Conservation (phyloP, 169 alveolate species). For the Plasmodium inui region DNA sequence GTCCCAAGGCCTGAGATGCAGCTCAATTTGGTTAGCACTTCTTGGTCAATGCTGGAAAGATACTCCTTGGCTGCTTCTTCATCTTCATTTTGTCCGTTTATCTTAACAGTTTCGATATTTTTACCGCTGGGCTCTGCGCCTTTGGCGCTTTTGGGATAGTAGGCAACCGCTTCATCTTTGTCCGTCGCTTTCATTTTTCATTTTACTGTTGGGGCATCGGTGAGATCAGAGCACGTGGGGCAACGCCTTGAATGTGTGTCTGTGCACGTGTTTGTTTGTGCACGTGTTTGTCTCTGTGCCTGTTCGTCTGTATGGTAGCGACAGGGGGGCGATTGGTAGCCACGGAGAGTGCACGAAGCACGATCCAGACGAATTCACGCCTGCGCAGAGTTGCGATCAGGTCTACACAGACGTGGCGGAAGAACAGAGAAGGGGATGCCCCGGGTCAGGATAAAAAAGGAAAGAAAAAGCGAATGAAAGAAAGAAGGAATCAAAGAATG, state of each 20-base stretch:
- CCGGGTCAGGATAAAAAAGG: too few species aligned
- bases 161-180: conserved; percentile 8
- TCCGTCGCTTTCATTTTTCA: conserved; percentile 46
- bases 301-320: too few species aligned
- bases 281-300: too few species aligned
- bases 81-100: background rate
- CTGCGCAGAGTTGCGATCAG: background rate
- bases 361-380: too few species aligned
- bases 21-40: background rate
- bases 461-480: too few species aligned
- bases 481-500: background rate
- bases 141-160: background rate
- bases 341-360: too few species aligned
- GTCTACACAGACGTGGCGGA: background rate
- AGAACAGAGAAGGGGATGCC: too few species aligned
- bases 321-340: too few species aligned
- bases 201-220: background rate
- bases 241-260: background rate
- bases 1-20: conserved; percentile 17
- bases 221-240: too few species aligned
- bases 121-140: background rate
- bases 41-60: conserved; percentile 10
- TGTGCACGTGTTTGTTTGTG: too few species aligned
- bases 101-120: background rate
- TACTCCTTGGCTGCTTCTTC: background rate